phyloP scores from a whole-genome alignment of 805 yeast genomes.

The Cyberlindnera americana region DNA sequence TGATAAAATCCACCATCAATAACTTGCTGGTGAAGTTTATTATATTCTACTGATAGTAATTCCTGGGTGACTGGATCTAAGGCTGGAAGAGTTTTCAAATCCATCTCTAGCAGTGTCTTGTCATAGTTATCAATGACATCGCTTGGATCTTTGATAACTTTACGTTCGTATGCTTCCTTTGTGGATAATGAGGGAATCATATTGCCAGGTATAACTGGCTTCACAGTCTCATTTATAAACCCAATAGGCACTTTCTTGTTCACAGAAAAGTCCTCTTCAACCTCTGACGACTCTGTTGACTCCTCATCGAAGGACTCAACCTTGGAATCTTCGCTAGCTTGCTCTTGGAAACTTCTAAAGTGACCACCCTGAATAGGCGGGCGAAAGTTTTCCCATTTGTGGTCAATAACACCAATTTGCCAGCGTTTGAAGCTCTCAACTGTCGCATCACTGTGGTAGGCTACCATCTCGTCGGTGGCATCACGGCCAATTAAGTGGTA shows the following conservation, averaged over 20 bases:
- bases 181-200: constrained; percentile 38
- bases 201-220: constrained; percentile 52
- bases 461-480: constrained; percentile 88
- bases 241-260: constrained; percentile 33
- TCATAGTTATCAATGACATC: constrained; percentile 55
- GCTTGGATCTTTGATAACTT: constrained; percentile 52
- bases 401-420: constrained; percentile 62
- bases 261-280: constrained; percentile 7
- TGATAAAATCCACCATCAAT: constrained; percentile 59
- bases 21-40: constrained; percentile 53
- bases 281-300: constrained; percentile 20
- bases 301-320: too few relatives aligned
- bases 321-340: too few relatives aligned
- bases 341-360: constrained; percentile 34
- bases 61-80: constrained; percentile 68
- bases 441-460: constrained; percentile 69
- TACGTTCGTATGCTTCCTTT: constrained; percentile 26
- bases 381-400: constrained; percentile 66
- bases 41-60: constrained; percentile 51
- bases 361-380: constrained; percentile 89
- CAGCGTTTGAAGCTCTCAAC: constrained; percentile 47
- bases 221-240: constrained; percentile 34
- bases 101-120: constrained; percentile 49
- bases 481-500: constrained; percentile 84
- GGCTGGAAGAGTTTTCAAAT: constrained; percentile 54